Conservation (phyloP, 2,329 filamentous ascomycete genomes). For the Bertia moriformis region DNA sequence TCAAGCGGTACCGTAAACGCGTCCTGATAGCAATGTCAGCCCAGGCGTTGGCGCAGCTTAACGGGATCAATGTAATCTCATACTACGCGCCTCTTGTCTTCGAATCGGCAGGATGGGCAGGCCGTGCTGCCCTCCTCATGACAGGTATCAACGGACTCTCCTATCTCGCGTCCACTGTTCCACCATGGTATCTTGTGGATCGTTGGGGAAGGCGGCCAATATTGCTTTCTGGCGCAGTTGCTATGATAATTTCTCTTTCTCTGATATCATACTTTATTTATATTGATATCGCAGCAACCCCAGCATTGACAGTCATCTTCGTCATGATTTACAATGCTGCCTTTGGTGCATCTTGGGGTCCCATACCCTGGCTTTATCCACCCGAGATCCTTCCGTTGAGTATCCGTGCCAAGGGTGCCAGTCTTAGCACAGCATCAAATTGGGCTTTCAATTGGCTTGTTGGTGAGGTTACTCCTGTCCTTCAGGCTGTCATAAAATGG, state of each 20-base stretch:
- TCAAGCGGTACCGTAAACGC: conserved; percentile 55
- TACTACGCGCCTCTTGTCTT: conserved; percentile 66
- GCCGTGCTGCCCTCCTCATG: conserved; percentile 59
- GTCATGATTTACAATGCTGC: conserved; percentile 67
- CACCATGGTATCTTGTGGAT: conserved; percentile 64
- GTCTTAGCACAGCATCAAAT: conserved; percentile 59
- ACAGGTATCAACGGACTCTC: conserved; percentile 58
- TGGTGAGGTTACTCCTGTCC: conserved; percentile 56
- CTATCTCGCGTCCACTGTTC: conserved; percentile 57
- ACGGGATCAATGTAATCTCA: conserved; percentile 67
- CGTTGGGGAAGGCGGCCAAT: conserved; percentile 55
- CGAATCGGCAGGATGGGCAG: conserved; percentile 59
- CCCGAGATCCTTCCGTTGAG: conserved; percentile 61
- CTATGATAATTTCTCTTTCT: conserved; percentile 57
- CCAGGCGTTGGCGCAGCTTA: conserved; percentile 59
- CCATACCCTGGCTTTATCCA: conserved; percentile 63
- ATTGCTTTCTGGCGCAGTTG: conserved; percentile 52
- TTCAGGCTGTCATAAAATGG: conserved; percentile 59
- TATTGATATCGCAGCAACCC: conserved; percentile 48
- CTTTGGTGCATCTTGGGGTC: conserved; percentile 57
- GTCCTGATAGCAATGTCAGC: conserved; percentile 69
- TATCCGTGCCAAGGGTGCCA: conserved; percentile 61
- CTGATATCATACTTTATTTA: conserved; percentile 62
- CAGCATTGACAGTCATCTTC: conserved; percentile 54
- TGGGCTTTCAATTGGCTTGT: conserved; percentile 70